Percentiles rank a stretch among this genome's conserved stretches.
Conservation (phyloP, 345 rosid genomes). For the Camelina hispida region DNA sequence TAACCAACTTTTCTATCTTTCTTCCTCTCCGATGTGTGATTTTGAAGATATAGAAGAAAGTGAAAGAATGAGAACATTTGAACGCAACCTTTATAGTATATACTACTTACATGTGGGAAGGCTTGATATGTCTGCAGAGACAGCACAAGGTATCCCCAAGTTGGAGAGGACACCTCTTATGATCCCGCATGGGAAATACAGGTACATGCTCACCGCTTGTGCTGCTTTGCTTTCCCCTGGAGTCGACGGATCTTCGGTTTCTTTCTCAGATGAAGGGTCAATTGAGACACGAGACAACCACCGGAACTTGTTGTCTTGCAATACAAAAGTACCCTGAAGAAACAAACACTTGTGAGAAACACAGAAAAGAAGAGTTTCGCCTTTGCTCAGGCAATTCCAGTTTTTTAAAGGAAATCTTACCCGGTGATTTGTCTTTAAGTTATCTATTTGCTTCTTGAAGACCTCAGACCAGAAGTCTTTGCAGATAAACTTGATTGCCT, state of each 20-base stretch:
- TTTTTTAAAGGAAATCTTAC: constrained; percentile 44
- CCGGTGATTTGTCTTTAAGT: constrained; percentile 93
- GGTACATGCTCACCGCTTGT: constrained; percentile 82
- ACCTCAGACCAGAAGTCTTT: constrained; percentile 98
- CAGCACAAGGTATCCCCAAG: constrained; percentile 95
- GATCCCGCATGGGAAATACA: constrained; percentile 95
- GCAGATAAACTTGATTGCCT: constrained; percentile 98
- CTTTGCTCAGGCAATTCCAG: too few relatives aligned
- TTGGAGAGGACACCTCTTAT: constrained; percentile 97
- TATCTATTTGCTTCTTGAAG: constrained; percentile 98
- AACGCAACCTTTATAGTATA: constrained; percentile 41
- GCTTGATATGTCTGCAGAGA: constrained; percentile 91
- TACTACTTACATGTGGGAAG: constrained; percentile 93
- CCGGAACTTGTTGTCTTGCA: constrained; percentile 92
- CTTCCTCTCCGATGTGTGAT: constrained; percentile 3
- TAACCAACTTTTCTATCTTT: not conserved
- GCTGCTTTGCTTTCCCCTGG: constrained; percentile 66
- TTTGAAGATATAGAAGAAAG: not conserved
- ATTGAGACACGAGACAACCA: constrained; percentile 82
- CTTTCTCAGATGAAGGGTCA: constrained; percentile 63
- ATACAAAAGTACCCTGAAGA: constrained; percentile 92
- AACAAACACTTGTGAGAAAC: constrained; percentile 1
- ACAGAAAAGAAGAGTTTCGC: too few relatives aligned
- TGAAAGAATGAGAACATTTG: not conserved
- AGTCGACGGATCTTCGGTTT: constrained; percentile 59